Conservation (phyloP, 208 protist genomes). For the Leishmania gerbilli region DNA sequence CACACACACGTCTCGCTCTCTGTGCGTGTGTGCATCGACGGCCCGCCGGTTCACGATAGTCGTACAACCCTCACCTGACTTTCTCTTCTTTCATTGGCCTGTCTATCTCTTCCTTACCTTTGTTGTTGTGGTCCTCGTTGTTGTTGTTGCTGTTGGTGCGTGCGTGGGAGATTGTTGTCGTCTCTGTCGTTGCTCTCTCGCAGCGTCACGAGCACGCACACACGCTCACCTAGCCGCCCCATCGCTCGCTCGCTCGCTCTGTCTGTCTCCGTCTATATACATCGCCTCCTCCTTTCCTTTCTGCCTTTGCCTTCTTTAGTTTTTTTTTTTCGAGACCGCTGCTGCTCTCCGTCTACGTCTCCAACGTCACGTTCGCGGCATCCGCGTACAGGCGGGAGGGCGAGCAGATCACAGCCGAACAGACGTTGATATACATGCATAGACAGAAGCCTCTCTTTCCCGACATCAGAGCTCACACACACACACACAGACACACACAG, state of each 20-base stretch:
- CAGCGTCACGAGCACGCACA: neutral
- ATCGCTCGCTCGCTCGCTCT: neutral
- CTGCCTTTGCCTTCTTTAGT: neutral
- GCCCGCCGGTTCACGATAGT: neutral
- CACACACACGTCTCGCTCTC: neutral
- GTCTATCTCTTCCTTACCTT: neutral
- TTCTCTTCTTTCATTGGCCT: neutral
- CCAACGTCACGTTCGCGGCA: neutral
- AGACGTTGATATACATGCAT: neutral
- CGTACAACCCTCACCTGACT: neutral
- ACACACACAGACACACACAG: too few species aligned
- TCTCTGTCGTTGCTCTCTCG: neutral
- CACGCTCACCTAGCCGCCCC: neutral
- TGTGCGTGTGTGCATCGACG: neutral
- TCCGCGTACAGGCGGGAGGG: neutral
- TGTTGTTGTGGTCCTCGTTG: neutral
- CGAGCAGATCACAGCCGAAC: neutral
- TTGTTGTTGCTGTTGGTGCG: neutral
- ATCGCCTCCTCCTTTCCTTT: neutral
- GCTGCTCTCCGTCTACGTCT: neutral
- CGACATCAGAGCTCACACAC: neutral
- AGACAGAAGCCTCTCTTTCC: neutral
- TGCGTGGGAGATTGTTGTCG: neutral
- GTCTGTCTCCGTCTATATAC: neutral
- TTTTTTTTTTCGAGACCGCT: neutral